Evolutionary conservation across 2,329 filamentous ascomycete genomes (phyloP).

Genomic region (Chaetomium olivaceum): DNA sequence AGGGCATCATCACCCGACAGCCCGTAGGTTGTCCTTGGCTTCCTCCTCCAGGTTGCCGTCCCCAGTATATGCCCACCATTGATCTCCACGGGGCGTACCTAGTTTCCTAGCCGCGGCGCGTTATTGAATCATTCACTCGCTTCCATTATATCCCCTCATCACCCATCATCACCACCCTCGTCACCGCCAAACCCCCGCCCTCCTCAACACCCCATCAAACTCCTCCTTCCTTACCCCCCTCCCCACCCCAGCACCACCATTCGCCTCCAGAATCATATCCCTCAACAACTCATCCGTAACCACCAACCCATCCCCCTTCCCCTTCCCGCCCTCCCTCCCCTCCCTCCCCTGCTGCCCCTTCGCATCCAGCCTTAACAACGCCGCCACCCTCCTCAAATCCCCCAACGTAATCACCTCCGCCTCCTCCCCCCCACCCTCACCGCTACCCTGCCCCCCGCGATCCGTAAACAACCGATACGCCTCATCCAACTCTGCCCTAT

Average conservation of each 20-base stretch:
- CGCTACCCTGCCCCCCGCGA: slow-evolving; percentile 28
- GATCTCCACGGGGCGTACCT: background rate
- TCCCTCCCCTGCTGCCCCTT: slow-evolving; percentile 74
- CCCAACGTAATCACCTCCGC: slow-evolving; percentile 72
- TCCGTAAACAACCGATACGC: slow-evolving; percentile 75
- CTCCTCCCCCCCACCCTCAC: slow-evolving; percentile 25
- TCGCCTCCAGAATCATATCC: slow-evolving; percentile 96
- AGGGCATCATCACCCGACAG: no score
- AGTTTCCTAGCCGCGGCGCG: no score
- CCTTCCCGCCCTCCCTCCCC: slow-evolving; percentile 67
- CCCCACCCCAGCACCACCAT: slow-evolving; percentile 71
- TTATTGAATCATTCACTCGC: background rate
- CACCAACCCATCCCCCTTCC: slow-evolving; percentile 80
- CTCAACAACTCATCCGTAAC: slow-evolving; percentile 79
- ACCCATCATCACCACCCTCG: background rate
- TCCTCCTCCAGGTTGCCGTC: background rate
- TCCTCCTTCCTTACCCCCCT: slow-evolving; percentile 74
- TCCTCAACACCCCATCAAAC: slow-evolving; percentile 82
- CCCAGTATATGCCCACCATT: background rate
- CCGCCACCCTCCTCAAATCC: slow-evolving; percentile 76
- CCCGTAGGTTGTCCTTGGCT: background rate
- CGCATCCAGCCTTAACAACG: slow-evolving; percentile 75
- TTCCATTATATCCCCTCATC: background rate
- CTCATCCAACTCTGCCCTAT: slow-evolving; percentile 70
- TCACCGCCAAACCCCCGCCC: slow-evolving; percentile 80